These are phyloP conservation scores for Salix exigua DNA, from an alignment of 345 rosid species.

Conservation along the genomic window DNA sequence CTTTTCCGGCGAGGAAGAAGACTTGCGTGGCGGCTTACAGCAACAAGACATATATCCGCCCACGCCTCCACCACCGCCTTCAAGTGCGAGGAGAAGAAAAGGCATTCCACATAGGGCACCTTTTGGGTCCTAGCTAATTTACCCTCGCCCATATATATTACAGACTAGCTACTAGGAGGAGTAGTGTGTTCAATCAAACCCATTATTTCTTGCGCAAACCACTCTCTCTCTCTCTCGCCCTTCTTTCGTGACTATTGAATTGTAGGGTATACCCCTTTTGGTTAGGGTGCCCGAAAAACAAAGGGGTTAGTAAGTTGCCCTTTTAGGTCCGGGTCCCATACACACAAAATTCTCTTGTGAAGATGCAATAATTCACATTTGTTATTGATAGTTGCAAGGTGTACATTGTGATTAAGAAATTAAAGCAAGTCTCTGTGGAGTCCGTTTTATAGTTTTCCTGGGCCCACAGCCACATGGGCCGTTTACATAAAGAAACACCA, in stretches of 20 bases:
- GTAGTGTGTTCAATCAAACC: background rate
- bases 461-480: slow-evolving; percentile 54
- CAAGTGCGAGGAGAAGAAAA: slow-evolving; percentile 77
- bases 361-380: slow-evolving; percentile 41
- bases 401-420: slow-evolving; percentile 35
- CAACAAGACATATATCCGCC: slow-evolving; percentile 51
- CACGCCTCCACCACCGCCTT: slow-evolving; percentile 54
- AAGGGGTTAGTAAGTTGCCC: slow-evolving; percentile 27
- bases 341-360: slow-evolving; percentile 21
- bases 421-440: slow-evolving; percentile 40
- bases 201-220: slow-evolving; percentile 24
- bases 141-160: background rate
- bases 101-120: slow-evolving; percentile 88
- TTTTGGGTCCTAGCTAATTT: slow-evolving; percentile 44
- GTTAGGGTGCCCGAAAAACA: slow-evolving; percentile 20
- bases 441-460: slow-evolving; percentile 30
- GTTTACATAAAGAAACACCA: slow-evolving; percentile 35
- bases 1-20: slow-evolving; percentile 42
- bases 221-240: slow-evolving; percentile 8
- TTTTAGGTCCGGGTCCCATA: slow-evolving; percentile 34
- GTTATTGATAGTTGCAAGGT: slow-evolving; percentile 40
- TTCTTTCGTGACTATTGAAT: slow-evolving; percentile 20
- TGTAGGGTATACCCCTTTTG: slow-evolving; percentile 24
- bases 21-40: slow-evolving; percentile 54
- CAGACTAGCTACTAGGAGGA: background rate